These are phyloP conservation scores for Emericellopsis atlantica DNA, from an alignment of 2,329 filamentous ascomycete species.

Conservation along the genomic window DNA sequence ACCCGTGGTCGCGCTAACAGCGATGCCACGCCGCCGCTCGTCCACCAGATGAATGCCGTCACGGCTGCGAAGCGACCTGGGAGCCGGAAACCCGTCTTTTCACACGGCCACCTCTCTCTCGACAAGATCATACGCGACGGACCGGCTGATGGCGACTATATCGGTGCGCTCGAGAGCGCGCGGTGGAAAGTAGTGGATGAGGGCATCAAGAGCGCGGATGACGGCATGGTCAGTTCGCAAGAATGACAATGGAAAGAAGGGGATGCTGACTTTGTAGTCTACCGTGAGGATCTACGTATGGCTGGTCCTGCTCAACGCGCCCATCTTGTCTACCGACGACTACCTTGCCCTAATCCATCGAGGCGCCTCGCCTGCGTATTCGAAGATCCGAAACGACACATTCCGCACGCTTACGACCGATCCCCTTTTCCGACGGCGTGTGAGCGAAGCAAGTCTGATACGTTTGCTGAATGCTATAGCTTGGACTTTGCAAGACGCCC, in stretches of 20 bases:
- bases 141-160: conserved; percentile 57
- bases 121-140: conserved; percentile 73
- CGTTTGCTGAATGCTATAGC: conserved; percentile 89
- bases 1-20: conserved; percentile 52
- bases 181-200: conserved; percentile 63
- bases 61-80: conserved; percentile 22
- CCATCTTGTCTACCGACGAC: conserved; percentile 71
- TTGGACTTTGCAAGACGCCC: conserved; percentile 80
- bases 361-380: conserved; percentile 85
- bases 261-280: conserved; percentile 44
- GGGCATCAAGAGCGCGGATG: conserved; percentile 63
- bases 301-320: conserved; percentile 83
- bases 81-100: conserved; percentile 28
- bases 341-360: conserved; percentile 88
- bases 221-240: conserved; percentile 60
- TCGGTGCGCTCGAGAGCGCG: conserved; percentile 54
- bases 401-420: conserved; percentile 95
- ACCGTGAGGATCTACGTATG: conserved; percentile 89
- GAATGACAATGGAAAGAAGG: neutral
- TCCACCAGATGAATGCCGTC: conserved; percentile 22
- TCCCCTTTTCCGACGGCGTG: conserved; percentile 87
- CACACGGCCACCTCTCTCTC: conserved; percentile 48
- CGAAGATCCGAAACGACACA: conserved; percentile 97
- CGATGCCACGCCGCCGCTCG: conserved; percentile 40
- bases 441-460: conserved; percentile 90